phyloP scores from a whole-genome alignment of 768 basidiomycete genomes.

The Daedaleopsis nitida region DNA sequence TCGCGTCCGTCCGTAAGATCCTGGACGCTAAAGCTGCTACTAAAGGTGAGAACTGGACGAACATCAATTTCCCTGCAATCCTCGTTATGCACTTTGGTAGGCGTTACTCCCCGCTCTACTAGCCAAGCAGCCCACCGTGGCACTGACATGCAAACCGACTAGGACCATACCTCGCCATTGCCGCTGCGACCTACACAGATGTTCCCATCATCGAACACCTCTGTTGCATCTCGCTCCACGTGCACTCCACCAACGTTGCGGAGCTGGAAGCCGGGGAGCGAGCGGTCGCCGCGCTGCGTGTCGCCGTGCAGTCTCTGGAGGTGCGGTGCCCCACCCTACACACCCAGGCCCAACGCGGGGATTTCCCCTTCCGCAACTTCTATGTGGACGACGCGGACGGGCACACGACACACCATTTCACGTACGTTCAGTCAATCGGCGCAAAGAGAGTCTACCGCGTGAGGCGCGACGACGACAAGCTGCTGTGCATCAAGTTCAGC shows the following conservation, averaged over 20 bases:
- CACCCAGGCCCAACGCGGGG: not conserved
- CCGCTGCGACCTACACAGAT: not conserved
- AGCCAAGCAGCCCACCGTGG: not conserved
- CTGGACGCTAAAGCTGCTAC: no score
- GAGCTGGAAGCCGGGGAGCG: not conserved
- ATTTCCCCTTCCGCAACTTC: conserved; percentile 4
- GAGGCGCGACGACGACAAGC: not conserved
- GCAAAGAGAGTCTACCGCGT: conserved; percentile 2
- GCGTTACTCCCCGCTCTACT: not conserved
- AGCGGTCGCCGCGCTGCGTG: conserved; percentile 1
- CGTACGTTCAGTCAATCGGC: not conserved
- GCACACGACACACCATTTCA: not conserved
- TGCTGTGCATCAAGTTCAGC: conserved; percentile 4
- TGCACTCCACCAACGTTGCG: not conserved
- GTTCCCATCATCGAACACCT: conserved; percentile 1
- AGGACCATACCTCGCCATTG: conserved; percentile 3
- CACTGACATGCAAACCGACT: not conserved
- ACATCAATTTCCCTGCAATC: not conserved
- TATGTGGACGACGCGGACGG: not conserved
- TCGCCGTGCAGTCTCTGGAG: not conserved
- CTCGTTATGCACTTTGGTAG: conserved; percentile 5
- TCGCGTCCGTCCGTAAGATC: not conserved
- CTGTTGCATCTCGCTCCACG: not conserved
- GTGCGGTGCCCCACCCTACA: not conserved
- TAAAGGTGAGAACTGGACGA: no score